Evolutionary conservation across 306 rosid species (phyloP).

Genomic region (Cicer judaicum): DNA sequence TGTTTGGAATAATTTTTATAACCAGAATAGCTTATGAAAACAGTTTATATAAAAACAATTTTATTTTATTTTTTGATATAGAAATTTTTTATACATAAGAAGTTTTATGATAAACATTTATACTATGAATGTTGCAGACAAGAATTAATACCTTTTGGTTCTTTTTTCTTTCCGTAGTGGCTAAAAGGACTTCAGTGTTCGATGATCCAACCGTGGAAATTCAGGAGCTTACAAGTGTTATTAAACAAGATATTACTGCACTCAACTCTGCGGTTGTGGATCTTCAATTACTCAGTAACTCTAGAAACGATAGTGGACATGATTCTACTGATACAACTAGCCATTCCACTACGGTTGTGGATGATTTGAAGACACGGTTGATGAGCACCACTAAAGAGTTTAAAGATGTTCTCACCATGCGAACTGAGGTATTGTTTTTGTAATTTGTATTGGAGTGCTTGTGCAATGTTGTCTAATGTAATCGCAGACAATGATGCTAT

Average conservation of each 20-base stretch:
- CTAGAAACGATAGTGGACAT: constrained; percentile 73
- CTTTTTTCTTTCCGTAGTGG: constrained; percentile 62
- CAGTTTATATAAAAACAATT: no score
- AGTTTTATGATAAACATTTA: no score
- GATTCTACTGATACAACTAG: constrained; percentile 82
- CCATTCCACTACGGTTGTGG: constrained; percentile 93
- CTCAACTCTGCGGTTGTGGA: constrained; percentile 93
- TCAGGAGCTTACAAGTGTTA: constrained; percentile 87
- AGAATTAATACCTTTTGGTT: neutral
- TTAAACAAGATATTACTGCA: constrained; percentile 93
- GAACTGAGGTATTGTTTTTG: constrained; percentile 72
- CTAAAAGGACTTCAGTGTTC: constrained; percentile 90
- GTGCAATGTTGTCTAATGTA: no score
- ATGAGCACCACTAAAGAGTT: constrained; percentile 95
- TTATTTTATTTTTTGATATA: no score
- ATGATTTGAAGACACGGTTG: constrained; percentile 86
- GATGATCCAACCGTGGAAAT: constrained; percentile 92
- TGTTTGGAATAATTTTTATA: no score
- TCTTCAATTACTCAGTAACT: constrained; percentile 73
- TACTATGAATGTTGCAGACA: no score
- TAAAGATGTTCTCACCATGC: constrained; percentile 95
- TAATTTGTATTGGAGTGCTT: neutral
- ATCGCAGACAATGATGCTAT: neutral
- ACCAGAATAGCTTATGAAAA: no score
- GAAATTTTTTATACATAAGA: no score